Percentiles rank a stretch among this genome's conserved stretches.
phyloP scores from a whole-genome alignment of 2,329 filamentous ascomycete species.

The Ophiocordyceps camponoti-leonardi region DNA sequence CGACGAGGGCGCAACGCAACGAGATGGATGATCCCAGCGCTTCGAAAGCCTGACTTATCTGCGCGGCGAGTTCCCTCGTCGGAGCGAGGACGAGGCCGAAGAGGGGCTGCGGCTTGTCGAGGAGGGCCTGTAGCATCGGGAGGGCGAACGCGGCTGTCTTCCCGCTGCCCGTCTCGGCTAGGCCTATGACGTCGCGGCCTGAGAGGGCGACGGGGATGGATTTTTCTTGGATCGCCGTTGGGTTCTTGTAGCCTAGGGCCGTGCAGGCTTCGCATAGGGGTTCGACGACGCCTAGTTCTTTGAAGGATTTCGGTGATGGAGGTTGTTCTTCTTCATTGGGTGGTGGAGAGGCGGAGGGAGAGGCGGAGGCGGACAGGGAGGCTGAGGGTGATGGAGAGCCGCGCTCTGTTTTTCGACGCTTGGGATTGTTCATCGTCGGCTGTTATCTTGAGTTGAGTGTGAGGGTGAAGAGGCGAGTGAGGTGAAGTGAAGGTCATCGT shows the following conservation, averaged over 20 bases:
- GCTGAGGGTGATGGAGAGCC: too few relatives aligned
- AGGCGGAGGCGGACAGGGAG: constrained; percentile 1
- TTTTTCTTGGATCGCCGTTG: constrained; percentile 78
- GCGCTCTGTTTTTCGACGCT: constrained; percentile 24
- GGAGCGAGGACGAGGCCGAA: constrained; percentile 87
- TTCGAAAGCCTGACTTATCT: constrained; percentile 80
- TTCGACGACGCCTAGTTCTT: constrained; percentile 64
- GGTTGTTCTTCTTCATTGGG: background rate
- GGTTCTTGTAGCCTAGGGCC: constrained; percentile 62
- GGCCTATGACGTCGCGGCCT: constrained; percentile 74
- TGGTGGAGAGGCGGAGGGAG: background rate
- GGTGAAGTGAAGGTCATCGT: too few relatives aligned
- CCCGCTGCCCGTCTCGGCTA: constrained; percentile 89
- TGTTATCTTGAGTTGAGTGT: background rate
- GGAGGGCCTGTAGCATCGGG: constrained; percentile 77
- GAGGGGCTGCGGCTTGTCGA: constrained; percentile 71
- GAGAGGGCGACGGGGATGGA: constrained; percentile 67
- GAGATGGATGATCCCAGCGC: constrained; percentile 74
- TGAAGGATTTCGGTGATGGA: constrained; percentile 38
- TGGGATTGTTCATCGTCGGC: constrained; percentile 15
- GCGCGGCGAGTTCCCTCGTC: constrained; percentile 81
- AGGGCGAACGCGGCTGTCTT: constrained; percentile 93
- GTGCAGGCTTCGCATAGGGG: constrained; percentile 79
- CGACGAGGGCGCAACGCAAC: constrained; percentile 71
- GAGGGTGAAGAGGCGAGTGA: background rate